phyloP scores from a whole-genome alignment of 1,284 basidiomycete species.

The Wallemia hederae region DNA sequence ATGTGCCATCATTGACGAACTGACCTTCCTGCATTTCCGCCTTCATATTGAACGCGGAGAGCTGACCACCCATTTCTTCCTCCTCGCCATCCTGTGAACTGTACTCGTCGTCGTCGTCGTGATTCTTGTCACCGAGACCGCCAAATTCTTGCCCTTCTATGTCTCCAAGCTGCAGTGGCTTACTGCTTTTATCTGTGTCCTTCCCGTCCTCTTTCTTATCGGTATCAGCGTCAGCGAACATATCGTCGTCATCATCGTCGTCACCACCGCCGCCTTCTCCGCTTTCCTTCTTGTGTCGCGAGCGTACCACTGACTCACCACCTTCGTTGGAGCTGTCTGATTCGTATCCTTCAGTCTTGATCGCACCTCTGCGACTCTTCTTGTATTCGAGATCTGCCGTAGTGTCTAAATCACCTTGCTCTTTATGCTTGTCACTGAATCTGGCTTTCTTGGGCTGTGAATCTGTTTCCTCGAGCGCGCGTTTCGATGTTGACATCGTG shows the following conservation, averaged over 20 bases:
- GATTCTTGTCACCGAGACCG: slow-evolving; percentile 24
- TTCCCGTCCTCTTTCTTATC: slow-evolving; percentile 17
- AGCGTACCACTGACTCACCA: slow-evolving; percentile 57
- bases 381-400: not conserved
- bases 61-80: slow-evolving; percentile 66
- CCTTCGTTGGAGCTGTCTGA: slow-evolving; percentile 70
- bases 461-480: not conserved
- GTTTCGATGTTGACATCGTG: not conserved
- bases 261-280: slow-evolving; percentile 21
- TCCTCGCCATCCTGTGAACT: slow-evolving; percentile 31
- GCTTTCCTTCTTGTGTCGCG: slow-evolving; percentile 28
- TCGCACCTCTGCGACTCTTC: slow-evolving; percentile 13
- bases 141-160: slow-evolving; percentile 84
- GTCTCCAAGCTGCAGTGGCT: slow-evolving; percentile 44
- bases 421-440: not conserved
- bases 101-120: slow-evolving; percentile 41
- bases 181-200: slow-evolving; percentile 7
- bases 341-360: slow-evolving; percentile 67
- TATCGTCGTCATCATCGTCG: slow-evolving; percentile 35
- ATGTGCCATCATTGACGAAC: slow-evolving; percentile 76
- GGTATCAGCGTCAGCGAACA: slow-evolving; percentile 45
- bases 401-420: not conserved
- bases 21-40: slow-evolving; percentile 93
- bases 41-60: slow-evolving; percentile 96
- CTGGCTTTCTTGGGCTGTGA: not conserved